Evolutionary conservation across 306 rosid genomes (phyloP), one percentile per base, ranked within the genome.

Genomic region (Cicer pinnatifidum): DNA sequence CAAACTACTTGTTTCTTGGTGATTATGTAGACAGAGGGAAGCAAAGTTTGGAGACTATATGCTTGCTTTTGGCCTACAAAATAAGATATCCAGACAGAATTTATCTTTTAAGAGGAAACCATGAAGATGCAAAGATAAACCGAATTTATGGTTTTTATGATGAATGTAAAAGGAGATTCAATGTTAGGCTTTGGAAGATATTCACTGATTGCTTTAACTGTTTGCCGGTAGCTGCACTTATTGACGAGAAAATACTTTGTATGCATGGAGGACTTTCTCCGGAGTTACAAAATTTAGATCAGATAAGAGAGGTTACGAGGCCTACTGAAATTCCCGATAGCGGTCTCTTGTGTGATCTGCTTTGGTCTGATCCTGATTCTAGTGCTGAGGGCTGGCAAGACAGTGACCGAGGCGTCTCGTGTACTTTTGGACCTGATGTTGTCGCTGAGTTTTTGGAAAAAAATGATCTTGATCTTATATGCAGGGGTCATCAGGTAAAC

Each of bases 1-100:
- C 91, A 47, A 88, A 81, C 75, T 91, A 91, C 63, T 72, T 91
- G 80, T 91, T 91, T 79, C 87, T 91, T 0, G 97, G 97, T 15
- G 97, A 91, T 78, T 91, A 91, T 50, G 97, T 91, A 4, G 97
- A 89, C 72, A 80, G 97, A 78, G 97, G 97, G 75, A 91, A 89
- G 88, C 95, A 91, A 79, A 91, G 97, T 72, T 81, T 91, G 85
- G 97, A 91, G 87, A 91, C 95, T 3, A 89, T 91, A 80, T 91
- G 97, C 72, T 77, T 91, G 83, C 95, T 91, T 63, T 78, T 91
- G 83, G 88, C 97, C 50, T 89, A 88, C 86, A 92, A 92, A 81
- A 85, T 92, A 51, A 88, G 82, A 79, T 84, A 86, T 75, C 97
- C 96, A 1, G 90, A 89, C 62, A 89, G 75, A 70, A 48, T 92